phyloP scores from a whole-genome alignment of 345 rosid species.

The Conringia planisiliqua region DNA sequence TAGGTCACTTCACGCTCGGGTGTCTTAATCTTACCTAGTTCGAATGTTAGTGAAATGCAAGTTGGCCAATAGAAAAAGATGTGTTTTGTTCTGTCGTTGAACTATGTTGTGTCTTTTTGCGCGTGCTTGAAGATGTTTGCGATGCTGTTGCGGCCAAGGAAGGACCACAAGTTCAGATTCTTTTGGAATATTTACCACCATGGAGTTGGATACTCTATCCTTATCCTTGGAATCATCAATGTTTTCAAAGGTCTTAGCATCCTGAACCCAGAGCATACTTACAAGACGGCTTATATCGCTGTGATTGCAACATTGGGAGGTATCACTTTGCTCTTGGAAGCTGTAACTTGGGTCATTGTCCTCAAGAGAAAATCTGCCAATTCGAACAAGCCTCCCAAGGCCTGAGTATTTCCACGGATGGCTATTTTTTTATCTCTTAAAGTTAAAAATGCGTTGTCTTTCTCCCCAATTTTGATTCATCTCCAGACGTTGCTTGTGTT shows the following conservation, averaged over 20 bases:
- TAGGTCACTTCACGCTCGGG: background rate
- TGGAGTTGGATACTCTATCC: constrained; percentile 57
- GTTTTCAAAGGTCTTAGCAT: constrained; percentile 75
- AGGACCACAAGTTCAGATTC: constrained; percentile 77
- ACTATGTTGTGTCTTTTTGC: constrained; percentile 10
- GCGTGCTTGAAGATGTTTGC: constrained; percentile 59
- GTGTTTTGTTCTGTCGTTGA: constrained; percentile 19
- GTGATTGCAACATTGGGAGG: constrained; percentile 21
- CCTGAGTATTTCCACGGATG: background rate
- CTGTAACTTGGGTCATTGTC: constrained; percentile 35
- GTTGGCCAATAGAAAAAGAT: constrained; percentile 10
- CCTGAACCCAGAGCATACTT: constrained; percentile 49
- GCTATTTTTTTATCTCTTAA: background rate
- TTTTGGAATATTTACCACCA: constrained; percentile 93
- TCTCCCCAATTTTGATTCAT: background rate
- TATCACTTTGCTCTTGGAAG: constrained; percentile 32
- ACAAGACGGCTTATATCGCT: constrained; percentile 31
- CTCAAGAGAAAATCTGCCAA: constrained; percentile 34
- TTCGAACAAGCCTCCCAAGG: constrained; percentile 1
- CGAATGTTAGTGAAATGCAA: background rate
- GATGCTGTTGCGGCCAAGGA: constrained; percentile 68
- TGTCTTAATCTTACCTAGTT: too few species aligned
- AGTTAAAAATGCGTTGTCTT: background rate
- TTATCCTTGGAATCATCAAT: constrained; percentile 64
- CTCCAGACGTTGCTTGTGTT: background rate